Evolutionary conservation across 208 protist species (phyloP), one percentile per base, ranked within the genome.

Genomic region (Acanthamoeba castellanii): DNA sequence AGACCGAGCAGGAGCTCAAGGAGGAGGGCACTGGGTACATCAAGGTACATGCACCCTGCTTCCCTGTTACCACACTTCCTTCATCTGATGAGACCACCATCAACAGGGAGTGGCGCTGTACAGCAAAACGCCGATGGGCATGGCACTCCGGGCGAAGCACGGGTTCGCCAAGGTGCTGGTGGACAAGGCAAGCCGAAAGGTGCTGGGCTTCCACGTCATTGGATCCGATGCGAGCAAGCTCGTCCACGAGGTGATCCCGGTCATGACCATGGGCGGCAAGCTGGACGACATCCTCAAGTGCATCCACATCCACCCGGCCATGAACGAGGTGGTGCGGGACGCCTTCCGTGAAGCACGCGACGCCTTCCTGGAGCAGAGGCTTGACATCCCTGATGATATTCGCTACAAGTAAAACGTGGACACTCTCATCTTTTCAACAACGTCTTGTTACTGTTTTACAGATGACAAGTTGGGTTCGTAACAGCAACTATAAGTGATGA

Each of bases 261-360:
- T 96, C 2, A 64, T 96, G 37, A 78, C 66, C 52, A 34, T 92
- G 34, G 37, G 50, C 18, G 95, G 95, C 70, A 59, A 25, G 45
- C 4, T 96, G 32, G 95, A 96, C 42, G 95, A 96, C 55, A 72
- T 96, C 27, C 94, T 96, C 52, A 64, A 95, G 25, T 64, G 7
- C 47, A 92, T 96, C 50, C 74, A 96, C 91, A 95, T 96, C 42
- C 95, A 96, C 45, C 95, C 95, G 32, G 89, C 95, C 61, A 42
- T 96, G 13, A 76, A 27, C 81, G 95, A 96, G 59, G 22, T 96
- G 8, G 95, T 96, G 5, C 78, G 95, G 47, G 95, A 96, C 52
- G 76, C 91, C 18, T 92, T 74, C 13, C 92, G 95, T 59, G 64
- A 55, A 4, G 95, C 95, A 3, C 52, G 66, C 32, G 70, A 94